Conservation (phyloP, 352 stramenopile species). For the Pythium rhizo-oryzae region DNA sequence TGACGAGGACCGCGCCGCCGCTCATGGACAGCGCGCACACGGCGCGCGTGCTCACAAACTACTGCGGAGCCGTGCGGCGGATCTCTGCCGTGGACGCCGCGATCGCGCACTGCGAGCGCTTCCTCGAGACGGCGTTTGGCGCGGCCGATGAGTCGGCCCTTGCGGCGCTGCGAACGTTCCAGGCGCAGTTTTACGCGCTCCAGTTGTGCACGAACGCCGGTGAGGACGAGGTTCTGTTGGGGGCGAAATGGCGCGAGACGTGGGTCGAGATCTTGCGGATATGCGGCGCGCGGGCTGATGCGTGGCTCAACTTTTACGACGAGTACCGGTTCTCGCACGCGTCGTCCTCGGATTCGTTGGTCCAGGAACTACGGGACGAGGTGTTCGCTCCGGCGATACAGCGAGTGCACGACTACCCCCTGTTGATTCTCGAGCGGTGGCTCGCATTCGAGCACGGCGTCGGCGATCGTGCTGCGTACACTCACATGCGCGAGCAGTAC, state of each 20-base stretch:
- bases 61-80: constrained; percentile 22
- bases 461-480: constrained; percentile 20
- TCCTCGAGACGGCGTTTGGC: constrained; percentile 39
- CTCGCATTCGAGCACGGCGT: constrained; percentile 22
- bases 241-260: constrained; percentile 29
- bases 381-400: constrained; percentile 39
- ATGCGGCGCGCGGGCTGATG: constrained; percentile 32
- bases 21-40: constrained; percentile 63
- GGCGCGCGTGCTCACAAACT: constrained; percentile 46
- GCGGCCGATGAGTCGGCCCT: constrained; percentile 32
- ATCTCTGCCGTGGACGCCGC: constrained; percentile 25
- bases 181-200: constrained; percentile 47
- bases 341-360: constrained; percentile 3
- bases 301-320: constrained; percentile 57
- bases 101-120: constrained; percentile 39
- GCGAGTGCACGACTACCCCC: constrained; percentile 27
- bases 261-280: constrained; percentile 39
- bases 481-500: constrained; percentile 11
- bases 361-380: constrained; percentile 34
- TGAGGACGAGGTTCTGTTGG: not conserved
- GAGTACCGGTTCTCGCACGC: constrained; percentile 30
- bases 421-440: constrained; percentile 31
- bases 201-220: not conserved
- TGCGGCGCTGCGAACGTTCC: constrained; percentile 46
- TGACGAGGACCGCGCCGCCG: constrained; percentile 36